Percentiles rank a stretch among this genome's conserved stretches.
Conservation (phyloP, 2,329 filamentous ascomycete genomes). For the Neonectria sp. region DNA sequence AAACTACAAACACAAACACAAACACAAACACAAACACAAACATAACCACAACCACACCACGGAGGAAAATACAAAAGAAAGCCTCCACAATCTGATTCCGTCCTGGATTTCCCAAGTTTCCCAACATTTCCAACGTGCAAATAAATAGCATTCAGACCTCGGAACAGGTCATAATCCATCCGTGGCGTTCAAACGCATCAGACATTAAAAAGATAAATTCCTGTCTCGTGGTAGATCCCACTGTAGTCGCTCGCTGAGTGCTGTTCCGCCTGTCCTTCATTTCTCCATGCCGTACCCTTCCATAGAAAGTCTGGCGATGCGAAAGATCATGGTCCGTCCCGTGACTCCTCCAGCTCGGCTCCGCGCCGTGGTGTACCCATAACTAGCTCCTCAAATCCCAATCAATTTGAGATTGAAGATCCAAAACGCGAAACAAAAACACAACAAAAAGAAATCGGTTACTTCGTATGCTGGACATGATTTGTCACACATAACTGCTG, state of each 20-base stretch:
- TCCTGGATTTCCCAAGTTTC: constrained; percentile 6
- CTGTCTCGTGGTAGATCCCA: constrained; percentile 18
- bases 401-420: constrained; percentile 18
- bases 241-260: constrained; percentile 37
- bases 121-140: constrained; percentile 2
- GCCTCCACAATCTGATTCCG: constrained; percentile 19
- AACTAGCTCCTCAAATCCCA: neutral
- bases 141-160: constrained; percentile 4
- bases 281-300: constrained; percentile 6
- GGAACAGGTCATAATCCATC: constrained; percentile 8
- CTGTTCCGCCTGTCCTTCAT: constrained; percentile 42
- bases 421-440: constrained; percentile 21
- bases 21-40: neutral
- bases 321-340: constrained; percentile 17
- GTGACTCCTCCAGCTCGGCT: constrained; percentile 15
- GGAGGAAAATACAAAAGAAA: constrained; percentile 11
- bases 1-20: neutral
- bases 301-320: constrained; percentile 14
- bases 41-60: neutral
- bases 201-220: constrained; percentile 27
- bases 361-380: constrained; percentile 8
- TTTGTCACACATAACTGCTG: constrained; percentile 14
- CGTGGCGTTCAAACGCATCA: constrained; percentile 1
- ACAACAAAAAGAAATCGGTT: constrained; percentile 20
- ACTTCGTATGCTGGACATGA: constrained; percentile 24